A percentile compares a stretch with the other conserved stretches of the same genome.
These are phyloP conservation scores for Arxiozyma slooffiae DNA, from an alignment of 1,139 yeast species.

Conservation along the genomic window DNA sequence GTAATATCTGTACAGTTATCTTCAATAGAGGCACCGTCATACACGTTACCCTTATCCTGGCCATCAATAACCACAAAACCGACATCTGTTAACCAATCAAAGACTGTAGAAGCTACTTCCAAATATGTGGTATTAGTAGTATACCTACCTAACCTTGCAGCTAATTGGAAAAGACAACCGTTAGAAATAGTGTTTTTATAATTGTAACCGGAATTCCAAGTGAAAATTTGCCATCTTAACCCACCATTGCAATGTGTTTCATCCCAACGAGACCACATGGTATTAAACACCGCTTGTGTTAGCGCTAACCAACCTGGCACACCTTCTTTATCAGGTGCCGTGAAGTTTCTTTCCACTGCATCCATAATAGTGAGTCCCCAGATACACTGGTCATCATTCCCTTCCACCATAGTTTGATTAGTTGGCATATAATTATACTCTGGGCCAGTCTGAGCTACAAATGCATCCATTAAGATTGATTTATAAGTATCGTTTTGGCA, in stretches of 20 bases:
- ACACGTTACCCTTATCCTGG: constrained; percentile 34
- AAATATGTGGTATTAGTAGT: constrained; percentile 46
- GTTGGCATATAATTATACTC: constrained; percentile 46
- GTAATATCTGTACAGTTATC: constrained; percentile 43
- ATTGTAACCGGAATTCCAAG: constrained; percentile 59
- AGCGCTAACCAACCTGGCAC: constrained; percentile 44
- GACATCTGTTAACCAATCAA: constrained; percentile 49
- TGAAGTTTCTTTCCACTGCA: constrained; percentile 53
- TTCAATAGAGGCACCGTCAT: constrained; percentile 50
- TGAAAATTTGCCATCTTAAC: constrained; percentile 61
- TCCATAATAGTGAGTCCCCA: constrained; percentile 57
- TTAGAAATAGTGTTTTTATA: constrained; percentile 59
- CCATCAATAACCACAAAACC: constrained; percentile 35
- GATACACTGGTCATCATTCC: constrained; percentile 65
- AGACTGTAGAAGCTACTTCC: constrained; percentile 47
- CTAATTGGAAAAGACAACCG: constrained; percentile 52
- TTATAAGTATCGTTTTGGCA: constrained; percentile 42
- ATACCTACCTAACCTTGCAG: constrained; percentile 53
- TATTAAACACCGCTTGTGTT: constrained; percentile 52
- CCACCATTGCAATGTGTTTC: constrained; percentile 48
- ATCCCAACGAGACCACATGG: constrained; percentile 51
- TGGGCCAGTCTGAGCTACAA: constrained; percentile 47
- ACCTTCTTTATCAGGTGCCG: constrained; percentile 31
- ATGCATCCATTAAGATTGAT: constrained; percentile 37
- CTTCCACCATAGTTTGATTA: constrained; percentile 54